These are phyloP conservation scores for Lippia alba DNA, from an alignment of 305 asterid genomes.

Conservation along the genomic window DNA sequence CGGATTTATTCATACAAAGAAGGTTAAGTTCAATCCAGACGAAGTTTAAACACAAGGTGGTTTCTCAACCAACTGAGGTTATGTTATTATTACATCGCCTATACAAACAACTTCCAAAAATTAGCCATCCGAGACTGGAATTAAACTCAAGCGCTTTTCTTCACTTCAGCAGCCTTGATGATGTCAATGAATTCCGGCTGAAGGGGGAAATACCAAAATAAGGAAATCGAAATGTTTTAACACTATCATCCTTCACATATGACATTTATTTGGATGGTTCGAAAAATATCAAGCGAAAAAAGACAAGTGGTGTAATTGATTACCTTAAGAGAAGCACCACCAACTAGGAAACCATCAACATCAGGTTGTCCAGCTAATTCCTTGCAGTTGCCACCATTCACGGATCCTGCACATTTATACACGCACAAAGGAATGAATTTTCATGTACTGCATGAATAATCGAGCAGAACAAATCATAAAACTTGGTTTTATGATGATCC, in stretches of 20 bases:
- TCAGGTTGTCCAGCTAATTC: conserved; percentile 81
- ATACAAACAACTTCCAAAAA: conserved; percentile 43
- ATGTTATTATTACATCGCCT: conserved; percentile 42
- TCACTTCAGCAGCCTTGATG: conserved; percentile 86
- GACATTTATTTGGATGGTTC: neutral
- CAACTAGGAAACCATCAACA: conserved; percentile 88
- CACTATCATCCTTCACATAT: neutral
- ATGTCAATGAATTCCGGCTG: conserved; percentile 96
- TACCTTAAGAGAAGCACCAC: conserved; percentile 97
- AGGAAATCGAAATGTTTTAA: neutral
- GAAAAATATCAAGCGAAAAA: neutral
- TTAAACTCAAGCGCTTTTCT: conserved; percentile 63
- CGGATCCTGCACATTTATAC: conserved; percentile 61
- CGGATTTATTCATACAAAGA: conserved; percentile 38
- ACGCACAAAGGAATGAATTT: conserved; percentile 6
- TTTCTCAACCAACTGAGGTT: conserved; percentile 33
- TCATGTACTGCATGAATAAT: neutral
- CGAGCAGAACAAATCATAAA: neutral
- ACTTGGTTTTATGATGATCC: neutral
- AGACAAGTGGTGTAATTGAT: neutral
- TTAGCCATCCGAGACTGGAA: conserved; percentile 18
- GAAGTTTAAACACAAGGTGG: conserved; percentile 35
- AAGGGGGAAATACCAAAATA: conserved; percentile 3
- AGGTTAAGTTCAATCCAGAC: conserved; percentile 31
- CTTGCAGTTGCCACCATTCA: conserved; percentile 84